phyloP scores from a whole-genome alignment of 2,329 filamentous ascomycete genomes.

The Aspergillus versicolor region DNA sequence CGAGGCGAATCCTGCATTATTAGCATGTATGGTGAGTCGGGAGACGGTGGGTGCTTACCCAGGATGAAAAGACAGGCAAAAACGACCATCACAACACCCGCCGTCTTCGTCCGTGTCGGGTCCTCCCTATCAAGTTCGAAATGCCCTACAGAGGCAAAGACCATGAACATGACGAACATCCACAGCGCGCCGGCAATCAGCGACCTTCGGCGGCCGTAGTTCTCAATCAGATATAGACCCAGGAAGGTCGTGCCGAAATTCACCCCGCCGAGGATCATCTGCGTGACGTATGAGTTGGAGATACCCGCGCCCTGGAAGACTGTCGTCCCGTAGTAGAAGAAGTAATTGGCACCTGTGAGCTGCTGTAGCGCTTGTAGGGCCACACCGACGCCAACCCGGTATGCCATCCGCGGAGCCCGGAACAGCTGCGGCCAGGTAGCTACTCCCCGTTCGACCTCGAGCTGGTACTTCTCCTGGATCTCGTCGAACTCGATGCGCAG shows the following conservation, averaged over 20 bases:
- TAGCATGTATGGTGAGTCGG: neutral
- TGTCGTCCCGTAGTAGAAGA: conserved; percentile 53
- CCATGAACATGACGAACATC: conserved; percentile 64
- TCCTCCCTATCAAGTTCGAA: conserved; percentile 36
- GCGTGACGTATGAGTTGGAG: conserved; percentile 61
- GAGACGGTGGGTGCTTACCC: conserved; percentile 33
- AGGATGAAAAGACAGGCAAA: conserved; percentile 71
- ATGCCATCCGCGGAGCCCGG: conserved; percentile 43
- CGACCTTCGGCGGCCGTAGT: conserved; percentile 66
- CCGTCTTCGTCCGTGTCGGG: conserved; percentile 44
- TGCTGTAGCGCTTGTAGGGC: conserved; percentile 45
- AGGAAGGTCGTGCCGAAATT: conserved; percentile 67
- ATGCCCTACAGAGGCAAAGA: conserved; percentile 62
- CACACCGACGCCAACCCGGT: conserved; percentile 43
- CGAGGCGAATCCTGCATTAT: conserved; percentile 58
- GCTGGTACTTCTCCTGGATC: conserved; percentile 56
- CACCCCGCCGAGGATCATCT: conserved; percentile 65
- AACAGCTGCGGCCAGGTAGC: conserved; percentile 38
- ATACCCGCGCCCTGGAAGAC: conserved; percentile 64
- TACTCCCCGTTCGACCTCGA: conserved; percentile 44
- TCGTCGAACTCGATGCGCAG: conserved; percentile 55
- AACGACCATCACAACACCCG: conserved; percentile 68
- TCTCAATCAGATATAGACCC: conserved; percentile 68
- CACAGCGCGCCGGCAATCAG: conserved; percentile 66
- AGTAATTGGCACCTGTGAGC: conserved; percentile 46